Base-by-base conservation (phyloP, 768 basidiomycete genomes). In the Suillus subluteus region DNA sequence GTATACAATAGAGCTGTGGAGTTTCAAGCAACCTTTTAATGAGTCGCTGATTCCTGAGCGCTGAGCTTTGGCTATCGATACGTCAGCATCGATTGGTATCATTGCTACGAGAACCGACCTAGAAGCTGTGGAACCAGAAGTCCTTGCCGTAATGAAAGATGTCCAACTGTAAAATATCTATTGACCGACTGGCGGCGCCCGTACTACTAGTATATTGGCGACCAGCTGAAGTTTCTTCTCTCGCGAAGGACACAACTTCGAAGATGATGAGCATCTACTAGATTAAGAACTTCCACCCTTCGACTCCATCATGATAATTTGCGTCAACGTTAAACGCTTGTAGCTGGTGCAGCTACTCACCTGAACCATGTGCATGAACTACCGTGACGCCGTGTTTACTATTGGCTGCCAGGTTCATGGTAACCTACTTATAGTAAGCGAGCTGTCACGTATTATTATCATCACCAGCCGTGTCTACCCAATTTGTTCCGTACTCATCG, bases 401-500 rank as follows among this genome's bases (percentile, higher is more conserved):
- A 8, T 48, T 23, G 12, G n/a, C 6, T 55, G 52, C 46, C 48
- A 50, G 32, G 32, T 56, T 48, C 55, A 37, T 56, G 35, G 55
- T 35, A 56, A 56, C 55, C 55, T 37, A 56, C 55, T 37, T 56
- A 56, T 56, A 15, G 55, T 56, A 56, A 56, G 35, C 55, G 55
- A 56, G 12, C 55, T 56, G 55, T 56, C 55, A 56, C 54, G 18
- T 55, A 55, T 55, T 55, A 55, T 35, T 55, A 55, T 56, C 21
- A 37, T 38, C 55, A 35, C 21, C 18, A 37, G 18, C 54, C 54
- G 55, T 56, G 55, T 35, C 55, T 13, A 35, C 55, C 55, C 55
- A 56, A 56, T 56, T 56, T 56, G 55, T 56, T 56, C 55, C 55
- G 55, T 56, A 56, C 21, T 56, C 55, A 56, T 56, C 21, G 32